Conservation (phyloP, 2,329 filamentous ascomycete species). For the Nannizzia gypsea region DNA sequence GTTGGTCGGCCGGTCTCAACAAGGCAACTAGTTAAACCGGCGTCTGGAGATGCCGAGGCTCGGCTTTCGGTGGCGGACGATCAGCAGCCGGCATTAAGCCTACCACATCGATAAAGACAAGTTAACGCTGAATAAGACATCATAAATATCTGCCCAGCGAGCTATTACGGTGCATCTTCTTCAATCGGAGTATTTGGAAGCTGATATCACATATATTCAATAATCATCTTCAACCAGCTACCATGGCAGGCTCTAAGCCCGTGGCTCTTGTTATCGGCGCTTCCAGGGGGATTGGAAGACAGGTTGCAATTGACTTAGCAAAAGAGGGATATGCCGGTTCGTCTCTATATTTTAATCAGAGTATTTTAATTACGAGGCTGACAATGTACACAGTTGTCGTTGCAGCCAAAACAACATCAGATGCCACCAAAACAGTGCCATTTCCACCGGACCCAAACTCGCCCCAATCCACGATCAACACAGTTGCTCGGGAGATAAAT, state of each 20-base stretch:
- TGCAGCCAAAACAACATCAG: conserved; percentile 61
- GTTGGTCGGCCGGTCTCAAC: too few species aligned
- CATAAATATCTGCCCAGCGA: too few species aligned
- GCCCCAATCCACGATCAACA: conserved; percentile 61
- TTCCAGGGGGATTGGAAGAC: conserved; percentile 68
- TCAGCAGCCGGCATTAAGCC: not conserved
- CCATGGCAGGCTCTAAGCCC: conserved; percentile 13
- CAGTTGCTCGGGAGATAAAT: conserved; percentile 62
- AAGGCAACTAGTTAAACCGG: not conserved
- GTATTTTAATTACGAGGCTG: not conserved
- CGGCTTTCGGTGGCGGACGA: not conserved
- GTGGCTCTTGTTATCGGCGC: conserved; percentile 65
- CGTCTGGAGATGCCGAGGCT: not conserved
- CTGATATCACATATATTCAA: not conserved
- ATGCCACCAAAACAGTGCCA: conserved; percentile 43
- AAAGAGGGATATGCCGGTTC: conserved; percentile 57
- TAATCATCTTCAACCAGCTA: not conserved
- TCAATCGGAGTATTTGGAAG: not conserved
- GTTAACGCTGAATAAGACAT: too few species aligned
- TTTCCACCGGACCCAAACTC: conserved; percentile 73
- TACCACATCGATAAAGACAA: not conserved
- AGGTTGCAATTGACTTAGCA: conserved; percentile 67
- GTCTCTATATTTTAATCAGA: conserved; percentile 4
- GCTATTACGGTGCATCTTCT: not conserved
- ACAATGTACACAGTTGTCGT: conserved; percentile 50